These are phyloP conservation scores for Erythrobasidium yunnanense DNA, from an alignment of 768 basidiomycete species.

Conservation along the genomic window DNA sequence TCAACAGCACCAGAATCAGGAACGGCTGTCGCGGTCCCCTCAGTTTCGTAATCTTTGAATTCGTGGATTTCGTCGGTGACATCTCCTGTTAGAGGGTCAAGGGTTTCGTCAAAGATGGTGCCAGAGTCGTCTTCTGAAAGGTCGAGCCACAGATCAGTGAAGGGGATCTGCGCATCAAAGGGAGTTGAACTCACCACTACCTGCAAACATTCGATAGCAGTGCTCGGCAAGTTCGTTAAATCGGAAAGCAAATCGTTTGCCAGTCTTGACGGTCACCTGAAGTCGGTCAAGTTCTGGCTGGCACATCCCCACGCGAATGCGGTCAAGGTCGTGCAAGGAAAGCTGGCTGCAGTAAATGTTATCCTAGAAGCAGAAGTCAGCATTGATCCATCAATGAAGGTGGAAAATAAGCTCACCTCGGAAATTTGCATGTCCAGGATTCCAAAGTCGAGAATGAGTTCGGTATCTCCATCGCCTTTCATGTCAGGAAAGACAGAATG, in stretches of 20 bases:
- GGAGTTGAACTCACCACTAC: slow-evolving; percentile 9
- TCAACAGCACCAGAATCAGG: not conserved
- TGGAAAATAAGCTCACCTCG: slow-evolving; percentile 30
- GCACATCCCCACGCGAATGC: slow-evolving; percentile 34
- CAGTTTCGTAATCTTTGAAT: not conserved
- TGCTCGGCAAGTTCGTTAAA: slow-evolving; percentile 25
- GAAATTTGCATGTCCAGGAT: slow-evolving; percentile 33
- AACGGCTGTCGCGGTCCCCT: not conserved
- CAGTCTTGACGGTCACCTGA: not conserved
- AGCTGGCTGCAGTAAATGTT: slow-evolving; percentile 33
- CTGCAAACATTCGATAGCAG: slow-evolving; percentile 19
- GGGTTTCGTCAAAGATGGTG: slow-evolving; percentile 7
- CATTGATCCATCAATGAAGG: not conserved
- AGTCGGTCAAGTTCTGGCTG: slow-evolving; percentile 29
- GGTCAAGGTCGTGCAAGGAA: slow-evolving; percentile 35
- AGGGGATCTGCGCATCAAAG: not conserved
- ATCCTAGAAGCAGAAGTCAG: slow-evolving; percentile 28
- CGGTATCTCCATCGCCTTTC: slow-evolving; percentile 23
- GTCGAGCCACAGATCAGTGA: not conserved
- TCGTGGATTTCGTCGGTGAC: not conserved
- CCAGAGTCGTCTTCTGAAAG: slow-evolving; percentile 22
- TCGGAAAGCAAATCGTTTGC: slow-evolving; percentile 13
- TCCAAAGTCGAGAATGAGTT: slow-evolving; percentile 35
- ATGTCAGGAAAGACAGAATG: slow-evolving; percentile 29
- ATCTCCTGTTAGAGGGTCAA: not conserved